Evolutionary conservation across 2,329 filamentous ascomycete species (phyloP), one percentile per base, ranked within the genome.

Genomic region (Acarospora socialis): DNA sequence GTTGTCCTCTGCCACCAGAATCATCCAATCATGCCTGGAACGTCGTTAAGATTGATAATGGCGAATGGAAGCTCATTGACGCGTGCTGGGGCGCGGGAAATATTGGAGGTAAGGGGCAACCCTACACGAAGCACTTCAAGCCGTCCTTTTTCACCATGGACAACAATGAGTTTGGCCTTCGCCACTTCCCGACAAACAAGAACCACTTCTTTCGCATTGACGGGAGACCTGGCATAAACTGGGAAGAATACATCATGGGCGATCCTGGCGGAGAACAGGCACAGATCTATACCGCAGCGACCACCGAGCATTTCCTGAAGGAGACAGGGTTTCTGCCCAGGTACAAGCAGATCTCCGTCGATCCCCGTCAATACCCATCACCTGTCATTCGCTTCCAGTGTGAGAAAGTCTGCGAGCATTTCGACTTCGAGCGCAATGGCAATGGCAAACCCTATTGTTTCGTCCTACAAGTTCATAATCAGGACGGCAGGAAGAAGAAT

Each of bases 81-180:
- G 57, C 79, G 1, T 95, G 87, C 51, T 98, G 90, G 90, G 90
- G 90, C 22, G 82, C 87, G 0, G 87, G 87, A 2, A 63, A 71
- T 39, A 56, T 92, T 6, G 55, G 63, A 25, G 61, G 60, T 2
- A 38, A 53, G 48, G 63, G 61, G 10, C 56, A 66, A 35, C 54
- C 61, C 1, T 94, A 84, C 56, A 68, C 68, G 25, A 68, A 77
- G 44, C 51, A 61, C 3, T 92, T 94, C 52, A 66, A 62, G 1
- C 71, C 83, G 0, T 54, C 63, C 4, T 53, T 59, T 40, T 77
- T 77, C 48, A 67, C 62, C 16, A 66, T 67, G 52, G 54, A 61
- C 4, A 94, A 94, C 49, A 77, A 87, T 33, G 69, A 79, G 18
- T 93, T 98, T 48, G 83, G 83, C 0, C 56, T 72, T 12, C 70